phyloP scores from a whole-genome alignment of 1,284 basidiomycete species.

The Cryptococcus amylolentus region DNA sequence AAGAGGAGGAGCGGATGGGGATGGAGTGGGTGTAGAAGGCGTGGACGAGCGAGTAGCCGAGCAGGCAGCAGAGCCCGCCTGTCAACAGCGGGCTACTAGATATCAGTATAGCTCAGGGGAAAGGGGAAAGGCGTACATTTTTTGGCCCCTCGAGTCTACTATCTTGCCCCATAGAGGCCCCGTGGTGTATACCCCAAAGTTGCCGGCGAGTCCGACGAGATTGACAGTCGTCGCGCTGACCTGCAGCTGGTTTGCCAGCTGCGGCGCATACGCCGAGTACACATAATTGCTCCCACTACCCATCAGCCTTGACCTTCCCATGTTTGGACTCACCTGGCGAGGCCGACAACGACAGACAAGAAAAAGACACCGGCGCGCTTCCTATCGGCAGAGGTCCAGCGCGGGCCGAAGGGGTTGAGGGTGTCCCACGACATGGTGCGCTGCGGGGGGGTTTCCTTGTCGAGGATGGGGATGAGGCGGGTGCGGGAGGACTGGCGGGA shows the following conservation, averaged over 20 bases:
- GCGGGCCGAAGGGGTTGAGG: conserved; percentile 5
- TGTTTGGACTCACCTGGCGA: conserved; percentile 23
- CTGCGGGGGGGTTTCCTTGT: background rate
- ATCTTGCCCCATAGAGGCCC: conserved; percentile 59
- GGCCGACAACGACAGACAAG: conserved; percentile 14
- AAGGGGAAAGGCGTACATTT: conserved; percentile 47
- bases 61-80: conserved; percentile 57
- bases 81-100: conserved; percentile 31
- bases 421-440: no score
- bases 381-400: conserved; percentile 9
- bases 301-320: background rate
- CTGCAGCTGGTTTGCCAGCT: conserved; percentile 65
- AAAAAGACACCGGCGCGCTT: conserved; percentile 11
- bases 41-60: conserved; percentile 66
- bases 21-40: conserved; percentile 56
- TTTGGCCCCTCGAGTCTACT: conserved; percentile 63
- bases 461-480: background rate
- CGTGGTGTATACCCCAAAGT: conserved; percentile 45
- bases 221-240: conserved; percentile 73
- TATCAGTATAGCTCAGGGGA: background rate
- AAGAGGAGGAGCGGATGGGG: conserved; percentile 17
- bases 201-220: conserved; percentile 57
- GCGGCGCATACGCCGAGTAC: conserved; percentile 70
- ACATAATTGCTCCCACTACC: conserved; percentile 23
- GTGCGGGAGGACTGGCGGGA: background rate